These are phyloP conservation scores for Solanum tarijense DNA, from an alignment of 257 asterid species.

Conservation along the genomic window DNA sequence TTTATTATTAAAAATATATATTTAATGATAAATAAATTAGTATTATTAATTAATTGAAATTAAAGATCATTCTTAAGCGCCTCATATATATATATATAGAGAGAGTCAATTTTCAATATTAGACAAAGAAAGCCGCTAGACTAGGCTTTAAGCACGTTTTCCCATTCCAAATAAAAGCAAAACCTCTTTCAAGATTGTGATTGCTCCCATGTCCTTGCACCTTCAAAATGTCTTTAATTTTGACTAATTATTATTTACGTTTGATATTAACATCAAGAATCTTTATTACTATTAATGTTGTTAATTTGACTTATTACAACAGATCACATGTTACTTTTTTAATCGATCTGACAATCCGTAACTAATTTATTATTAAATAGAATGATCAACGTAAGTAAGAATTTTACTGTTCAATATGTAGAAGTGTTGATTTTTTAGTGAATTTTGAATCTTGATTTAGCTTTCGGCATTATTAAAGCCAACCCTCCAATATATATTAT, in stretches of 20 bases:
- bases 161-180: background rate
- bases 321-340: background rate
- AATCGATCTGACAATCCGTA: background rate
- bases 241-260: background rate
- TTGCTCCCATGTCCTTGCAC: background rate
- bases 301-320: background rate
- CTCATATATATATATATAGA: too few species aligned
- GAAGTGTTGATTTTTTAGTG: fast-evolving
- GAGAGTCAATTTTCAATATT: background rate
- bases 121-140: background rate
- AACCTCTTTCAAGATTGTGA: background rate
- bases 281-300: background rate
- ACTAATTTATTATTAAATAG: background rate
- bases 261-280: background rate
- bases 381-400: background rate
- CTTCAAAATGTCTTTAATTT: background rate
- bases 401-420: background rate
- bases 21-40: too few species aligned
- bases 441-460: background rate
- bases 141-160: background rate
- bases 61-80: too few species aligned
- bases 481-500: background rate
- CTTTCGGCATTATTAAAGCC: fast-evolving
- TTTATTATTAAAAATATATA: too few species aligned
- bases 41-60: too few species aligned